phyloP scores from a whole-genome alignment of 441 rosid species.

The Gossypium lobatum region DNA sequence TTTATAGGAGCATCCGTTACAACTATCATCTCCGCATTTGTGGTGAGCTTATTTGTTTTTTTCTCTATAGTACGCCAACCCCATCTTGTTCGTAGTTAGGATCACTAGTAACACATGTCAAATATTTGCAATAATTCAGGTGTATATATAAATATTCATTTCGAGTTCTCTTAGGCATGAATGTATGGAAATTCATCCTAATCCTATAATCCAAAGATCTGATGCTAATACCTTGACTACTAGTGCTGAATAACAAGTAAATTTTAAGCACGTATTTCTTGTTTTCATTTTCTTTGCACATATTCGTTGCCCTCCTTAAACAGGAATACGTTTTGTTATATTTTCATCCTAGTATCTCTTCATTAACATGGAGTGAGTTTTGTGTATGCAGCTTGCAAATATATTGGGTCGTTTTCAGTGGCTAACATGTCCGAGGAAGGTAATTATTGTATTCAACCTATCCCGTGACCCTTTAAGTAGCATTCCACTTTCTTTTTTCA shows the following conservation, averaged over 20 bases:
- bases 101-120: neutral
- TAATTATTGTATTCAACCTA: constrained; percentile 20
- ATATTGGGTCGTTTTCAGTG: constrained; percentile 73
- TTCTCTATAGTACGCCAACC: neutral
- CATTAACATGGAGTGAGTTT: constrained; percentile 5
- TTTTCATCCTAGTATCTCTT: neutral
- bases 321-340: neutral
- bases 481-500: neutral
- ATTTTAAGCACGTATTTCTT: neutral
- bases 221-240: neutral
- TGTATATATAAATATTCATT: neutral
- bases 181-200: neutral
- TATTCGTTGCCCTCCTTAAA: neutral
- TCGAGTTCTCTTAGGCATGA: neutral
- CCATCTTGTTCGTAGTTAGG: neutral
- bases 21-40: constrained; percentile 76
- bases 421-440: constrained; percentile 95
- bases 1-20: constrained; percentile 82
- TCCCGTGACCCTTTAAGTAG: constrained; percentile 1
- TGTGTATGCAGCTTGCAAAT: constrained; percentile 68
- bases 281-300: neutral
- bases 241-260: neutral
- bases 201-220: neutral
- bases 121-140: neutral
- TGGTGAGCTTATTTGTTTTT: constrained; percentile 32